Percentiles rank a stretch among this genome's conserved stretches.
Evolutionary conservation across 495 filamentous ascomycete species (phyloP).

Genomic region (Jackrogersella minutella): DNA sequence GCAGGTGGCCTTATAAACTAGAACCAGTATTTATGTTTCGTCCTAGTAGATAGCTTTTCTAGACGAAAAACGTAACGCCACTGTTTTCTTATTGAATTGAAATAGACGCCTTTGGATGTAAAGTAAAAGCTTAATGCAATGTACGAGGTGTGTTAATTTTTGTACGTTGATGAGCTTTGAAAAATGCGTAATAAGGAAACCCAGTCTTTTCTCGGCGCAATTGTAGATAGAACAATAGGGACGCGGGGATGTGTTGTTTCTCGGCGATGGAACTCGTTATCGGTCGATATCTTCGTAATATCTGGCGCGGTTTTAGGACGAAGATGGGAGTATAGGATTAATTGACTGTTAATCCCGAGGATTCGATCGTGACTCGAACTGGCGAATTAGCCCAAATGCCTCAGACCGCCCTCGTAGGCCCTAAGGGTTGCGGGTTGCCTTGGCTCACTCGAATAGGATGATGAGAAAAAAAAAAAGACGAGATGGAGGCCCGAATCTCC

Average conservation of each 20-base stretch:
- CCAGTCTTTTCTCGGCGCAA: conserved; percentile 26
- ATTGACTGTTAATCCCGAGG: conserved; percentile 33
- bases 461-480: conserved; percentile 23
- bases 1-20: conserved; percentile 7
- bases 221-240: conserved; percentile 23
- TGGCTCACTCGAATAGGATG: conserved; percentile 10
- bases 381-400: conserved; percentile 45
- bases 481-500: conserved; percentile 50
- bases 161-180: conserved; percentile 30
- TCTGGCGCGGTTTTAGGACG: conserved; percentile 15
- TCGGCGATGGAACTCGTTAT: conserved; percentile 19
- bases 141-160: conserved; percentile 22
- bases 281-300: conserved; percentile 24
- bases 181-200: conserved; percentile 45
- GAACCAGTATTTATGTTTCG: conserved; percentile 7
- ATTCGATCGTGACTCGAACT: conserved; percentile 40
- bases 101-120: conserved; percentile 41
- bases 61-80: conserved; percentile 32
- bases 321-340: conserved; percentile 24
- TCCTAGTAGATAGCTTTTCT: conserved; percentile 35
- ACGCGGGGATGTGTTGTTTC: conserved; percentile 11
- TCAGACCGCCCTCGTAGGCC: conserved; percentile 34
- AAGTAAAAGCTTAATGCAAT: conserved; percentile 39
- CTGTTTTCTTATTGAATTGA: conserved; percentile 34
- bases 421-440: conserved; percentile 10